Base-by-base conservation (phyloP, 139 green algal genomes). In the Klebsormidium nitens region DNA sequence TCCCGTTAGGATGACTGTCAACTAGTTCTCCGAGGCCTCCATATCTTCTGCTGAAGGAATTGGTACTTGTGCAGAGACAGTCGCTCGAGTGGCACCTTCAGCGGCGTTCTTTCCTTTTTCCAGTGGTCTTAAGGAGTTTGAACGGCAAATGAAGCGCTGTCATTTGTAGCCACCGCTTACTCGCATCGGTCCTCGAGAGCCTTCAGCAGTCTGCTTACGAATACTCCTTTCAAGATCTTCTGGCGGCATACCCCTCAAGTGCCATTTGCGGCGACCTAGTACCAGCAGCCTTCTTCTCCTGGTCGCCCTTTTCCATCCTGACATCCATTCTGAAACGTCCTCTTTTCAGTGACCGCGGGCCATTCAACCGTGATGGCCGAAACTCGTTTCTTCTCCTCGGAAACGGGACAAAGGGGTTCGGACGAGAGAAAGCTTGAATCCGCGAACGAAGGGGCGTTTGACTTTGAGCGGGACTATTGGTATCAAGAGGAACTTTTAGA, bases 321-420 rank as follows among this genome's bases (percentile, higher is more conserved):
- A 89, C 64, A 88, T 76, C 52, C 79, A 73, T 23, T 44, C 44
- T 26, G n/a, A 4, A 23, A 46, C 79, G 31, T 17, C 34, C 29
- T 82, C 72, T 57, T 79, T 77, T 39, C 48, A 55, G 80, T 80
- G 8, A 72, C 73, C 2, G 44, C 81, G 19, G 78, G 78, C 1
- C 89, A 97, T 72, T 40, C 66, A 11, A 96, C 89, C 3, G 80
- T 90, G 0, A 94, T 97, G 87, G 91, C 88, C 0, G 76, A 88
- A 3, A 40, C 87, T 2, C n/a, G n/a, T n/a, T 71, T 69, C 6
- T 95, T 95, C 77, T 95, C 96, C 50, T 26, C 0, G 5, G 64
- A 34, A 3, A 23, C 2, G 5, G 70, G 70, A 5, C 11, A 66
- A 66, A 8, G 38, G n/a, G 42, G 38, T 26, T 5, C 29, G 44